phyloP scores from a whole-genome alignment of 169 alveolate genomes.

The Plasmodium blacklocki region DNA sequence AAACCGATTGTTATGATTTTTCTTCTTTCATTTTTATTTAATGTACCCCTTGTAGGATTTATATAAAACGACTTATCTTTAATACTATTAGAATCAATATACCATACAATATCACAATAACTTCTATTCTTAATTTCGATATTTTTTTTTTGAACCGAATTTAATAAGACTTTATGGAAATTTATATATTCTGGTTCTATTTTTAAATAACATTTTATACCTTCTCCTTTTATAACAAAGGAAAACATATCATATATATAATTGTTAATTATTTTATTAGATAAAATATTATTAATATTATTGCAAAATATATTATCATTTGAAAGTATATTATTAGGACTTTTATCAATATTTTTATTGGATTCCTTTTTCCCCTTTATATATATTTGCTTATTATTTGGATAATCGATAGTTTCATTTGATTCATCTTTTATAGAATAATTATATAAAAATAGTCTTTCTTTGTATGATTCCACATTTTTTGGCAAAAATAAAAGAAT shows the following conservation, averaged over 20 bases:
- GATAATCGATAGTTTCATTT: neutral
- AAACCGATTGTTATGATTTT: conserved; percentile 32
- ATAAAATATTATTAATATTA: conserved; percentile 9
- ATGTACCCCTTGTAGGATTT: conserved; percentile 40
- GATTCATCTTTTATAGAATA: conserved; percentile 14
- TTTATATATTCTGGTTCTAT: conserved; percentile 33
- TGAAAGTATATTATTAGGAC: neutral
- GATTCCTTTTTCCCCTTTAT: conserved; percentile 6
- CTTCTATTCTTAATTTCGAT: conserved; percentile 38
- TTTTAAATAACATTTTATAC: conserved; percentile 48
- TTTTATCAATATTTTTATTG: neutral
- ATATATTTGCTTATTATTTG: neutral
- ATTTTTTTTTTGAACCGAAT: conserved; percentile 42
- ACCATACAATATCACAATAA: conserved; percentile 59
- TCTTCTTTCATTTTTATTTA: conserved; percentile 29
- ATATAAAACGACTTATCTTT: conserved; percentile 14
- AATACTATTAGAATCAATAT: conserved; percentile 39
- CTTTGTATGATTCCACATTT: conserved; percentile 4
- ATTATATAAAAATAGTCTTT: conserved; percentile 30
- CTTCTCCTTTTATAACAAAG: conserved; percentile 43
- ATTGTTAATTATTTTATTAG: conserved; percentile 26
- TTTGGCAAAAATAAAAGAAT: conserved; percentile 58
- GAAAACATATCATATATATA: conserved; percentile 38
- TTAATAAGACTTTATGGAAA: conserved; percentile 54
- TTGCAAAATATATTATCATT: conserved; percentile 13